These are phyloP conservation scores for Cladosporium halotolerans DNA, from an alignment of 2,329 filamentous ascomycete genomes.

Conservation along the genomic window DNA sequence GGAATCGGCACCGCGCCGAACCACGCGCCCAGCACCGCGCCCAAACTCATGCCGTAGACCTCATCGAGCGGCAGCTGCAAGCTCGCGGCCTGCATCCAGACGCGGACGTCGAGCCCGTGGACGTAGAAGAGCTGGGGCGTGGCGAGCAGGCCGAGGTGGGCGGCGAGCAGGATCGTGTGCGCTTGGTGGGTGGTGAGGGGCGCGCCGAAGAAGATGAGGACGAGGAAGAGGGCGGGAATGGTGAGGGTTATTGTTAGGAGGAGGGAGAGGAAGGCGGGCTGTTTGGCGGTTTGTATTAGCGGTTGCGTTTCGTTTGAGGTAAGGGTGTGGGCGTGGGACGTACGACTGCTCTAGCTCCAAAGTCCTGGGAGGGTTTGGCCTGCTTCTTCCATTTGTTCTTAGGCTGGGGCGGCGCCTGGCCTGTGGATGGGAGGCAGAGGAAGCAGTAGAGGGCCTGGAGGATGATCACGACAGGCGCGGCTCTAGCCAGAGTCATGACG, in stretches of 20 bases:
- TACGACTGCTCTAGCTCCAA: constrained; percentile 39
- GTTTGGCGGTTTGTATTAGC: constrained; percentile 8
- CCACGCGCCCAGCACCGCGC: constrained; percentile 77
- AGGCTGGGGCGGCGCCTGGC: constrained; percentile 27
- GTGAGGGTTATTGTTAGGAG: constrained; percentile 50
- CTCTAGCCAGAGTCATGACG: constrained; percentile 53
- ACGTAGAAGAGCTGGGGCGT: constrained; percentile 78
- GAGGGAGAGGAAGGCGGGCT: constrained; percentile 68
- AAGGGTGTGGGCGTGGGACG: constrained; percentile 16
- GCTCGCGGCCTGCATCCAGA: constrained; percentile 65
- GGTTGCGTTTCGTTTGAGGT: background rate
- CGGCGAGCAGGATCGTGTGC: constrained; percentile 73
- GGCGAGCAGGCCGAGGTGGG: constrained; percentile 73
- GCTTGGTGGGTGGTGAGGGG: constrained; percentile 73
- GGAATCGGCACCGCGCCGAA: constrained; percentile 91
- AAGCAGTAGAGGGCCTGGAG: constrained; percentile 58
- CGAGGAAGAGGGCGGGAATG: constrained; percentile 51
- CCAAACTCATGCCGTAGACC: constrained; percentile 74
- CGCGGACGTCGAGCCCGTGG: constrained; percentile 66
- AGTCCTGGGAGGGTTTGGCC: constrained; percentile 49
- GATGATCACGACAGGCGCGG: constrained; percentile 56
- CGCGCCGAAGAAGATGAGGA: constrained; percentile 83
- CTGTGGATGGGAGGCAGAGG: constrained; percentile 53
- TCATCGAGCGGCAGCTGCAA: constrained; percentile 72
- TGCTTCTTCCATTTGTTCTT: constrained; percentile 45